phyloP scores from a whole-genome alignment of 495 filamentous ascomycete species.

The Hypomontagnella monticulosa region DNA sequence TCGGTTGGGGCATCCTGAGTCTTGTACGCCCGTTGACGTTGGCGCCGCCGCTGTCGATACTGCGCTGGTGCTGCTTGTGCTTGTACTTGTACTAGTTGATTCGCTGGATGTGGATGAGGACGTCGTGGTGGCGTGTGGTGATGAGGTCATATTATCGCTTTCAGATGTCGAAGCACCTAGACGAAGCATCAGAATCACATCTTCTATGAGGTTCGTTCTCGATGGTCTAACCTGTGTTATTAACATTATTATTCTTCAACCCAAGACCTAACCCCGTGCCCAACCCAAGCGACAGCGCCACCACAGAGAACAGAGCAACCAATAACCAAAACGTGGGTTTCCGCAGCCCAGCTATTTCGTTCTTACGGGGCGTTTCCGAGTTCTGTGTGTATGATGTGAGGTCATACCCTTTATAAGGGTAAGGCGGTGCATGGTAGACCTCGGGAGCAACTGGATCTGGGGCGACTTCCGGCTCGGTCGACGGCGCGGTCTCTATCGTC shows the following conservation, averaged over 20 bases:
- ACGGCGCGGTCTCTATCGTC: conserved; percentile 6
- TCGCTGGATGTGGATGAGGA: background rate
- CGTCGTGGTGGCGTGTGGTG: conserved; percentile 1
- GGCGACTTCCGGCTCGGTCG: conserved; percentile 1
- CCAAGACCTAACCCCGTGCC: conserved; percentile 23
- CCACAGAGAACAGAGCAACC: conserved; percentile 5
- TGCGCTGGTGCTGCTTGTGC: conserved; percentile 1
- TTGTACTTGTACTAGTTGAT: conserved; percentile 2
- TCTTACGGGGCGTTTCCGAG: background rate
- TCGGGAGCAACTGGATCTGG: conserved; percentile 9
- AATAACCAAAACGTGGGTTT: conserved; percentile 26
- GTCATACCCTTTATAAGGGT: conserved; percentile 1
- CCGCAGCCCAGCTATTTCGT: conserved; percentile 9
- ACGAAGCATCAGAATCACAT: conserved; percentile 10
- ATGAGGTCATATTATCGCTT: background rate
- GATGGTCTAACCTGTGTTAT: conserved; percentile 13
- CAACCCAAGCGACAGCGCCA: conserved; percentile 19
- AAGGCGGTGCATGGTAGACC: background rate
- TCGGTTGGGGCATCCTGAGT: conserved; percentile 10
- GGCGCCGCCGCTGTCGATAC: background rate
- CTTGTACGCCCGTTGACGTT: background rate
- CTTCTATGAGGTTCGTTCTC: background rate
- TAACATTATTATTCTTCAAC: conserved; percentile 11
- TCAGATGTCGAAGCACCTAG: conserved; percentile 6
- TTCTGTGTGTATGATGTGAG: background rate